A percentile compares a stretch with the other conserved stretches of the same genome.
phyloP scores from a whole-genome alignment of 176 grass and related monocot genomes.

The Oryza meyeriana region DNA sequence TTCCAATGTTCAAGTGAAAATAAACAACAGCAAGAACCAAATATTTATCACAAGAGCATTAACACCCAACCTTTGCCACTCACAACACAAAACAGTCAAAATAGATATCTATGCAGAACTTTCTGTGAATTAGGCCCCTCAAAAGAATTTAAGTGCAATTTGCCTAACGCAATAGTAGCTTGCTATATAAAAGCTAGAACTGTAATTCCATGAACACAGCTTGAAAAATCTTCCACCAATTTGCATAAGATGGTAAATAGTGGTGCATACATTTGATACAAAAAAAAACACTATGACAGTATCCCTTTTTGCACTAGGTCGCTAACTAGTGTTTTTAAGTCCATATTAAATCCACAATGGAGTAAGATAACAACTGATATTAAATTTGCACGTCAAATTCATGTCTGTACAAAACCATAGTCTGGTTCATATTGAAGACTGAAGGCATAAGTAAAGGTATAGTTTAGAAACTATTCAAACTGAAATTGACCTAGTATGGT shows the following conservation, averaged over 20 bases:
- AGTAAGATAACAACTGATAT: not conserved
- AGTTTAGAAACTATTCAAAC: constrained; percentile 6
- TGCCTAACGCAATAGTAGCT: not conserved
- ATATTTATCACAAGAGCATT: not conserved
- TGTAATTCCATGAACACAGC: not conserved
- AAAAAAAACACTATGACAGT: not conserved
- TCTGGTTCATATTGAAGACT: not conserved
- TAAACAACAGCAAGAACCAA: not conserved
- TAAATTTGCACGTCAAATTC: not conserved
- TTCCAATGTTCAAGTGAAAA: not conserved
- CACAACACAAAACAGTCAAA: not conserved
- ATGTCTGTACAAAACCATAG: constrained; percentile 6
- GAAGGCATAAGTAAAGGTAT: not conserved
- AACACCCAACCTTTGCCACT: constrained; percentile 11
- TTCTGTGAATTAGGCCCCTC: not conserved
- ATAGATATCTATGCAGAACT: not conserved
- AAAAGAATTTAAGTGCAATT: constrained; percentile 11
- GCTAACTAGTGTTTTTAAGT: not conserved
- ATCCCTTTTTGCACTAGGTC: not conserved
- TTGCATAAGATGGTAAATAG: not conserved
- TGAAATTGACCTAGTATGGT: not conserved
- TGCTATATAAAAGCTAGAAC: not conserved
- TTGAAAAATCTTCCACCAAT: not conserved
- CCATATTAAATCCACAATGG: not conserved
- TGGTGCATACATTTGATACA: not conserved